Base-by-base conservation (phyloP, 139 green algal genomes). In the Spirogloea muscicola region DNA sequence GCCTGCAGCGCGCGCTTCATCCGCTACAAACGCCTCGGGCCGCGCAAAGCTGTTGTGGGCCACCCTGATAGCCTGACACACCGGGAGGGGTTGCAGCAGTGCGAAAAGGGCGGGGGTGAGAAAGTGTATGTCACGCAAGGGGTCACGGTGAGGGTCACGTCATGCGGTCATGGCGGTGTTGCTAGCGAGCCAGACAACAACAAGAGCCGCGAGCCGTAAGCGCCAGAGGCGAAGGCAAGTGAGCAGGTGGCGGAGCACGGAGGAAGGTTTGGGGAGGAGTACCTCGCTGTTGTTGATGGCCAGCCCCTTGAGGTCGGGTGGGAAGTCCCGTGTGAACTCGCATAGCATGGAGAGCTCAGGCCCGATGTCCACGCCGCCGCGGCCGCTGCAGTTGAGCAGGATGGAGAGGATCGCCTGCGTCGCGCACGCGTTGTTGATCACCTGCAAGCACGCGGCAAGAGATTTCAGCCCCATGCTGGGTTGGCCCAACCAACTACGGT, bases 401-500 rank as follows among this genome's bases (percentile, higher is more conserved):
- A 99, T 86, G 31, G 87, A 91, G 2, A 99, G 85, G 41, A 99
- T 96, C 18, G 94, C 94, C 76, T 96, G 90, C 46, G 86, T 96
- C 5, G 94, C 94, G 63, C 94, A 98, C 0, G 94, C 94, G 79
- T 98, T 98, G 51, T 87, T 90, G 73, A 98, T 96, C 41, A 97
- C 88, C 73, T 89, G 84, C n/a, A 62, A 10, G 4, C 5, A 42
- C 33, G 29, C 10, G 64, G 6, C n/a, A 81, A 31, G 37, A 36
- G 9, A 31, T 61, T 41, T n/a, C n/a, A n/a, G n/a, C n/a, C n/a
- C n/a, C n/a, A n/a, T n/a, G n/a, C n/a, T n/a, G n/a, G n/a, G n/a
- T n/a, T n/a, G n/a, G n/a, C n/a, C n/a, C n/a, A n/a, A n/a, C n/a
- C n/a, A n/a, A n/a, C n/a, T n/a, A n/a, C n/a, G n/a, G n/a, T n/a